Conservation (phyloP, 192 early-diverging fungal species). For the Chytriomyces confervae region DNA sequence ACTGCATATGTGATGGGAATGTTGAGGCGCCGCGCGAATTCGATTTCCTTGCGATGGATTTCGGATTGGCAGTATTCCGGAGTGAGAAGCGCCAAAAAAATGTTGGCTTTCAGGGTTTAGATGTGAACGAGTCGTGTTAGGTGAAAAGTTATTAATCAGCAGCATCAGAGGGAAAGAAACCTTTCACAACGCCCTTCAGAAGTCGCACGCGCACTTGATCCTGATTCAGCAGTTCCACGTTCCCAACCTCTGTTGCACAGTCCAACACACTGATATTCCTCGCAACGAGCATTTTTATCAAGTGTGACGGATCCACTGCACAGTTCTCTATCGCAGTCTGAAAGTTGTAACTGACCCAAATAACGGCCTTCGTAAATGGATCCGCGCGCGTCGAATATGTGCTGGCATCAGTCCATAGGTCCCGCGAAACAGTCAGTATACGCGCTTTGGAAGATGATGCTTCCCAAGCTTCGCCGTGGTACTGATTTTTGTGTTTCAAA, state of each 20-base stretch:
- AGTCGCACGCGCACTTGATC: not conserved
- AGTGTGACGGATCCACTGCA: not conserved
- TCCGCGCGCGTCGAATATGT: not conserved
- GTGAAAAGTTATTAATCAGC: not conserved
- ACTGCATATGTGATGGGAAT: slow-evolving; percentile 14
- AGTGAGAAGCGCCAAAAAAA: slow-evolving; percentile 16
- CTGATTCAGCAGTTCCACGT: not conserved
- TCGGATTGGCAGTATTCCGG: slow-evolving; percentile 18
- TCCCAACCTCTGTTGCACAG: not conserved
- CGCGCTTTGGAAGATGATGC: not conserved
- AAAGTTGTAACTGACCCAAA: not conserved
- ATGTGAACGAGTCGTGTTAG: not conserved
- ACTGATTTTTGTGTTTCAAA: not conserved
- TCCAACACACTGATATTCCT: not conserved
- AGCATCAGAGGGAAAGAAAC: not conserved
- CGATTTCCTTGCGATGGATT: slow-evolving; percentile 22
- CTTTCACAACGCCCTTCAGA: slow-evolving; percentile 15
- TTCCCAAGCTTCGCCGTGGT: not conserved
- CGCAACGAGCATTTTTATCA: not conserved
- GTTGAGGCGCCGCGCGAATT: not conserved
- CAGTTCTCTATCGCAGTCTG: not conserved
- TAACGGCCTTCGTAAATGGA: not conserved
- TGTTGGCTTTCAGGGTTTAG: not conserved
- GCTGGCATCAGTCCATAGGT: not conserved
- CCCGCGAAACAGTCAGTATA: not conserved